Percentiles rank a stretch among this genome's conserved stretches.
Conservation (phyloP, 441 rosid genomes). For the Mallotus japonicus region DNA sequence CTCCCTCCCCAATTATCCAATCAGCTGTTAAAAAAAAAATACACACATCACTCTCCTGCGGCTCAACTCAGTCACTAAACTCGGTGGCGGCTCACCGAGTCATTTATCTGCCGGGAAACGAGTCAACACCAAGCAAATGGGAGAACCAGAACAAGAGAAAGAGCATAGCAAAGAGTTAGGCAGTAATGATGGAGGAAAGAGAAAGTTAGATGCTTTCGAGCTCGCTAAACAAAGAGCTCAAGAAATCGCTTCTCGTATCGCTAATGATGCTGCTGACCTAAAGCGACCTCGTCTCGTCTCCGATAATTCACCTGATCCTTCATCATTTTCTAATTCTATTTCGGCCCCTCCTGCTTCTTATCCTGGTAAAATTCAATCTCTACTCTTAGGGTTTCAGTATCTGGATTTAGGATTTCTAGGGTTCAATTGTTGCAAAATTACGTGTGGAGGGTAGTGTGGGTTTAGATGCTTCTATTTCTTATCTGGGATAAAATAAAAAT, state of each 20-base stretch:
- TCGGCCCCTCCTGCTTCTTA: slow-evolving; percentile 16
- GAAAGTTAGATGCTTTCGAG: slow-evolving; percentile 27
- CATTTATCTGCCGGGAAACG: slow-evolving; percentile 1
- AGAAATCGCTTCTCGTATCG: slow-evolving; percentile 30
- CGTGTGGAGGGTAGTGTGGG: no score
- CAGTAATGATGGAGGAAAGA: slow-evolving; percentile 17
- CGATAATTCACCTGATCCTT: slow-evolving; percentile 5
- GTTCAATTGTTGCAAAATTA: no score
- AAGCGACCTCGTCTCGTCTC: slow-evolving; percentile 27
- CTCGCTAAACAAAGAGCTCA: slow-evolving; percentile 32
- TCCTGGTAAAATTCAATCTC: slow-evolving; percentile 5
- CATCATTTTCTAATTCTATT: not conserved
- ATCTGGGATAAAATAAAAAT: no score
- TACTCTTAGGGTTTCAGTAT: not conserved
- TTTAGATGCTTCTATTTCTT: no score
- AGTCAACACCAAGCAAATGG: slow-evolving; percentile 5
- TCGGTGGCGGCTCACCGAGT: slow-evolving; percentile 17
- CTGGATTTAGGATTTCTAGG: no score
- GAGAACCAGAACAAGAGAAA: slow-evolving; percentile 13
- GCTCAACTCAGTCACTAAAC: slow-evolving; percentile 4
- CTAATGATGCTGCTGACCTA: slow-evolving; percentile 25
- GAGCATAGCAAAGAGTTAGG: not conserved
- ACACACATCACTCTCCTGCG: not conserved
- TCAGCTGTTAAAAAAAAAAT: no score
- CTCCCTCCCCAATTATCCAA: not conserved